phyloP scores from a whole-genome alignment of 2,329 filamentous ascomycete genomes.

The Phialemonium atrogriseum region DNA sequence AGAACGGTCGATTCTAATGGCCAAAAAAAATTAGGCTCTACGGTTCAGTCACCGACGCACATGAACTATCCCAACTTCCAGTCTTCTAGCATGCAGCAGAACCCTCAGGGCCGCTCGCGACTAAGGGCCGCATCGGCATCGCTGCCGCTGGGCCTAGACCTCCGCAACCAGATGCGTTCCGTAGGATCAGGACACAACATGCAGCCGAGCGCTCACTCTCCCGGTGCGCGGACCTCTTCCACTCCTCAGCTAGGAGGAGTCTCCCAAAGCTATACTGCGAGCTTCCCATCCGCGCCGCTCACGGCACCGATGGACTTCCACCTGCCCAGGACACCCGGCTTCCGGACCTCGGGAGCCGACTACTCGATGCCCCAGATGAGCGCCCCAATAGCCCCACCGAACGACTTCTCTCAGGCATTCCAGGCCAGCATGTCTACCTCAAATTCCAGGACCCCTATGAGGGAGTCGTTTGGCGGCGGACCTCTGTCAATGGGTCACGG shows the following conservation, averaged over 20 bases:
- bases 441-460: conserved; percentile 32
- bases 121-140: conserved; percentile 41
- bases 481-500: conserved; percentile 15
- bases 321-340: conserved; percentile 33
- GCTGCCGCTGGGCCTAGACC: conserved; percentile 35
- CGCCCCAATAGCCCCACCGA: conserved; percentile 43
- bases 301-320: conserved; percentile 46
- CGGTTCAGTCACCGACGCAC: conserved; percentile 39
- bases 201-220: conserved; percentile 18
- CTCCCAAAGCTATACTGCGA: conserved; percentile 37
- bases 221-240: conserved; percentile 29
- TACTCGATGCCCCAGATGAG: conserved; percentile 47
- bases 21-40: conserved; percentile 26
- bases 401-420: conserved; percentile 43
- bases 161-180: conserved; percentile 35
- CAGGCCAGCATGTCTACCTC: conserved; percentile 31
- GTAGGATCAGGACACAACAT: conserved; percentile 18
- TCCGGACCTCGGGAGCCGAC: conserved; percentile 27
- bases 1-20: not conserved
- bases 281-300: conserved; percentile 45
- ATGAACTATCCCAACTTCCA: conserved; percentile 40
- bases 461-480: conserved; percentile 32
- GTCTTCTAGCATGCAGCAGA: conserved; percentile 30
- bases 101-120: conserved; percentile 35
- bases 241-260: conserved; percentile 28